Conservation (phyloP, 345 rosid species). For the Rhodamnia argentea region DNA sequence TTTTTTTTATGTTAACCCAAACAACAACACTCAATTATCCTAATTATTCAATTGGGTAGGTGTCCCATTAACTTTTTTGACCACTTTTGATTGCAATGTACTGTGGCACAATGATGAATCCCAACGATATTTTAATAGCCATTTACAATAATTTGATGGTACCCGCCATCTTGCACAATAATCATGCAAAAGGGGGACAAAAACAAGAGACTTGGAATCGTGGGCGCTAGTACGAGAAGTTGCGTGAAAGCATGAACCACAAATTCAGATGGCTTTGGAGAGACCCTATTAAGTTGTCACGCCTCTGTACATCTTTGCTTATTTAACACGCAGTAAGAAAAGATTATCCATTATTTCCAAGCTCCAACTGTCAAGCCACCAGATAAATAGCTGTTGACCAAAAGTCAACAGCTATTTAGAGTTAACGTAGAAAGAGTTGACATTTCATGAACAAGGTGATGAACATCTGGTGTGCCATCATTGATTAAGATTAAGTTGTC, state of each 20-base stretch:
- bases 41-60: no score
- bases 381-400: not conserved
- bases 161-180: not conserved
- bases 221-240: not conserved
- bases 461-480: not conserved
- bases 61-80: no score
- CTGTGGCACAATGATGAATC: no score
- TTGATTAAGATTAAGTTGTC: not conserved
- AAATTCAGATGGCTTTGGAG: not conserved
- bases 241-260: not conserved
- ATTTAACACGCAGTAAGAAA: not conserved
- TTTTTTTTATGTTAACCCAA: no score
- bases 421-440: not conserved
- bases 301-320: not conserved
- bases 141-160: no score
- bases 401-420: no score
- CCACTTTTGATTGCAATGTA: no score
- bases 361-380: not conserved
- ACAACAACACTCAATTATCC: no score
- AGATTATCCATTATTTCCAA: not conserved
- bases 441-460: not conserved
- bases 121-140: no score
- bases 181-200: not conserved
- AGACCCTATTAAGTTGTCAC: not conserved
- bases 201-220: not conserved